These are phyloP conservation scores for Otatea glauca DNA, from an alignment of 176 grass and related monocot species.

Conservation along the genomic window DNA sequence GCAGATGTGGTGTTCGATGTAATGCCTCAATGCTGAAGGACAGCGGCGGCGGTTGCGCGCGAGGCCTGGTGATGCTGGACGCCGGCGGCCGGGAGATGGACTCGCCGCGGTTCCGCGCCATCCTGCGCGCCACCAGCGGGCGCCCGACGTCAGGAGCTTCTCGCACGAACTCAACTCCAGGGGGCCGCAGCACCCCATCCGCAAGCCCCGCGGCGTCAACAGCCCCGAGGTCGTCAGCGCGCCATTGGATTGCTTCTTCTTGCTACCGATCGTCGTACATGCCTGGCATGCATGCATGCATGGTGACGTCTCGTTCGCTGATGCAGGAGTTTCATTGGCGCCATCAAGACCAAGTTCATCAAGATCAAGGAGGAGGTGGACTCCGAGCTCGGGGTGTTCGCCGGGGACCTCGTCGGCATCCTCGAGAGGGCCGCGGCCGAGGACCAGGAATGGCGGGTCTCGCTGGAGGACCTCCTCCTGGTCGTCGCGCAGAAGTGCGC, in stretches of 20 bases:
- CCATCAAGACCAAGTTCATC: constrained; percentile 70
- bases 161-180: constrained; percentile 77
- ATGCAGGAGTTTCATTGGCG: constrained; percentile 70
- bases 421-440: constrained; percentile 32
- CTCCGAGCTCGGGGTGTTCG: constrained; percentile 78
- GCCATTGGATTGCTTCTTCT: neutral
- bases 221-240: neutral
- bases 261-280: neutral
- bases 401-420: constrained; percentile 67
- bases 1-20: constrained; percentile 3
- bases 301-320: neutral
- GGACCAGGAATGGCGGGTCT: constrained; percentile 48
- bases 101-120: constrained; percentile 86
- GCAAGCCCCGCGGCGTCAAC: constrained; percentile 47
- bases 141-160: constrained; percentile 84
- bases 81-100: constrained; percentile 70
- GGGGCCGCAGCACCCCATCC: constrained; percentile 46
- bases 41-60: constrained; percentile 18
- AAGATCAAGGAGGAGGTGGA: constrained; percentile 79
- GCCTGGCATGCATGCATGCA: neutral
- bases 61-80: constrained; percentile 41
- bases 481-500: constrained; percentile 78
- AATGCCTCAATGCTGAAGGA: constrained; percentile 35
- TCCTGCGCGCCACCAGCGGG: constrained; percentile 55
- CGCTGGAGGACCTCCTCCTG: constrained; percentile 64